Evolutionary conservation across 257 asterid species (phyloP).

Genomic region (Solanum raphanifolium): DNA sequence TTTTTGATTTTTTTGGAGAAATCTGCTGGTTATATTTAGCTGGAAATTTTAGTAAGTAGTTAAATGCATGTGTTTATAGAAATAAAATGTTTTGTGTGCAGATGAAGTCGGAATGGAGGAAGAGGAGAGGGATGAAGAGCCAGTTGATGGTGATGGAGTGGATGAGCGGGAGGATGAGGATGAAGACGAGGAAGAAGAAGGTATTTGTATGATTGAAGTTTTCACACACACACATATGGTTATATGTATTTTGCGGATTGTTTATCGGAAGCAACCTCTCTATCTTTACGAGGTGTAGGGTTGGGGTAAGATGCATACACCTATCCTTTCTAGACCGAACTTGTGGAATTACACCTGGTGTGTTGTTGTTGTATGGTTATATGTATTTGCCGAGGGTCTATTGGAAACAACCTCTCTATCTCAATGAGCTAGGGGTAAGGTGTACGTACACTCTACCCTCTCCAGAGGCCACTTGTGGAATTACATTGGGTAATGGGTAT

Average conservation of each 20-base stretch:
- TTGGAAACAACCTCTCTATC: neutral
- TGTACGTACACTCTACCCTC: neutral
- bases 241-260: neutral
- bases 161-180: constrained; percentile 54
- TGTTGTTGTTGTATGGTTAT: neutral
- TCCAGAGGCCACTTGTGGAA: neutral
- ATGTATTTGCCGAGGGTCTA: neutral
- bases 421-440: neutral
- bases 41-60: neutral
- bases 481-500: neutral
- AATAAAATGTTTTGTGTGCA: constrained; percentile 4
- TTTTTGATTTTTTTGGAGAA: neutral
- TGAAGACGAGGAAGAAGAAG: constrained; percentile 85
- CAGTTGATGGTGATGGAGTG: constrained; percentile 33
- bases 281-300: neutral
- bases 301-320: neutral
- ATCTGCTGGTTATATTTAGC: neutral
- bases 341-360: neutral
- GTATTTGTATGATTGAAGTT: constrained; percentile 15
- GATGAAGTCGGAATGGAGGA: constrained; percentile 63
- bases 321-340: neutral
- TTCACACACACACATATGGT: neutral
- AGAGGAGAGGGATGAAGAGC: constrained; percentile 67
- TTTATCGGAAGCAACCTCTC: neutral
- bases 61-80: neutral